These are phyloP conservation scores for Elymus sibiricus DNA, from an alignment of 176 grass and related monocot species.

Conservation along the genomic window DNA sequence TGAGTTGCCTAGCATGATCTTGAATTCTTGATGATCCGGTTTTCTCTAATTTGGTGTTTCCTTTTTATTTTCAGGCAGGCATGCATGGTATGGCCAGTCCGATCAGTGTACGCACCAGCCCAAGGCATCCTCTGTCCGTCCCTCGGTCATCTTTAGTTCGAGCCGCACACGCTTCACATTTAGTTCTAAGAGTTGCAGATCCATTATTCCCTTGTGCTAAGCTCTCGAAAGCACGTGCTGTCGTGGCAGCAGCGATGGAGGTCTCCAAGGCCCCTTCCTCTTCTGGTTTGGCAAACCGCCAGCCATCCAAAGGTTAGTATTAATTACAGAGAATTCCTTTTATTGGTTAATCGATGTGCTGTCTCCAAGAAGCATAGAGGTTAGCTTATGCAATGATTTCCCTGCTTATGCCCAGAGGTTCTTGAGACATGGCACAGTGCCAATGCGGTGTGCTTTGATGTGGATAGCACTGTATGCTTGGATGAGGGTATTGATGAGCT, in stretches of 20 bases:
- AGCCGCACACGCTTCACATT: background rate
- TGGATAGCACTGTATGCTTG: constrained; percentile 87
- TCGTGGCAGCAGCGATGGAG: background rate
- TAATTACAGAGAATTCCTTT: background rate
- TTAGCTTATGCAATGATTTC: background rate
- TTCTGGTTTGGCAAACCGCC: background rate
- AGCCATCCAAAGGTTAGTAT: constrained; percentile 34
- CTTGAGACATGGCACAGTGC: constrained; percentile 56
- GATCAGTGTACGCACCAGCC: background rate
- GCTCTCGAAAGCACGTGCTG: background rate
- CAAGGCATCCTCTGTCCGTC: background rate
- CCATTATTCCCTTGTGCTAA: background rate
- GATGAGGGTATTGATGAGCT: constrained; percentile 97
- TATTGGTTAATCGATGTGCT: background rate
- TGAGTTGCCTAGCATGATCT: background rate
- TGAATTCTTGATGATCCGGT: too few species aligned
- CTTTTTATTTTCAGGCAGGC: constrained; percentile 7
- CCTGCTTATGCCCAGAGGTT: constrained; percentile 31
- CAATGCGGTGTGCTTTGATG: constrained; percentile 84
- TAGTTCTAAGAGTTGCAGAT: background rate
- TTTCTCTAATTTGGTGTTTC: background rate
- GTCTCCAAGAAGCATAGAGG: background rate
- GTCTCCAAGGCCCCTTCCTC: constrained; percentile 7
- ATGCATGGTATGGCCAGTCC: constrained; percentile 9
- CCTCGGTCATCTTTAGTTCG: background rate